Evolutionary conservation across 441 rosid genomes (phyloP), one percentile per base, ranked within the genome.

Genomic region (Gossypium armourianum): DNA sequence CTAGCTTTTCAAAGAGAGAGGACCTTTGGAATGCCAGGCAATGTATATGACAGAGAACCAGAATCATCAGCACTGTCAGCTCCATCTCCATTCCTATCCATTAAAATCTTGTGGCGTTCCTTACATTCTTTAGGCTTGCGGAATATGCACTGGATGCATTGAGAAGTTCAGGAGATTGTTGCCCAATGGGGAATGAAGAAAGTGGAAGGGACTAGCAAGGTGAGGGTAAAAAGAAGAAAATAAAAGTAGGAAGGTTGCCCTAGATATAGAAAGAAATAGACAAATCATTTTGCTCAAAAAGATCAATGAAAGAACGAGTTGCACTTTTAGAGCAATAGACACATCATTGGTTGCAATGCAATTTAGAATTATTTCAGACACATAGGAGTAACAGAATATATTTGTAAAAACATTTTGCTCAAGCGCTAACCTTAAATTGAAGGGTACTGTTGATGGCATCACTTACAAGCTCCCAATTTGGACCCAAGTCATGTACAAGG

Each of bases 21-120:
- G 71, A 85, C 99, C 98, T 88, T 91, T 4, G 99, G 99, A 57
- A 96, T 96, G 82, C 99, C 99, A 70, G 98, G 99, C 81, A 96
- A 86, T 68, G 97, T 89, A 80, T 96, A 96, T 75, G 99, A 81
- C 82, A 89, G 98, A 70, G 98, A 87, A 68, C 97, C 96, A 32
- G 97, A 93, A 83, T 96, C 99, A 80, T 96, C 99, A 70, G 95
- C 97, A 79, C 99, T 91, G 76, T 96, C 99, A 77, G 94, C 96
- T 13, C 97, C 98, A 81, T 96, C 98, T 75, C 96, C 91, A 78
- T 82, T 84, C 81, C 81, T 88, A 81, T 91, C 97, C 93, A 96
- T 91, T 76, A 96, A 81, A 80, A 79, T 71, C 76, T 89, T 93
- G 84, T 93, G 99, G 1, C 99, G 96, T 66, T 96, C 99, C 87